These are phyloP conservation scores for Ophiobolus disseminans DNA, from an alignment of 2,329 filamentous ascomycete species.

Conservation along the genomic window DNA sequence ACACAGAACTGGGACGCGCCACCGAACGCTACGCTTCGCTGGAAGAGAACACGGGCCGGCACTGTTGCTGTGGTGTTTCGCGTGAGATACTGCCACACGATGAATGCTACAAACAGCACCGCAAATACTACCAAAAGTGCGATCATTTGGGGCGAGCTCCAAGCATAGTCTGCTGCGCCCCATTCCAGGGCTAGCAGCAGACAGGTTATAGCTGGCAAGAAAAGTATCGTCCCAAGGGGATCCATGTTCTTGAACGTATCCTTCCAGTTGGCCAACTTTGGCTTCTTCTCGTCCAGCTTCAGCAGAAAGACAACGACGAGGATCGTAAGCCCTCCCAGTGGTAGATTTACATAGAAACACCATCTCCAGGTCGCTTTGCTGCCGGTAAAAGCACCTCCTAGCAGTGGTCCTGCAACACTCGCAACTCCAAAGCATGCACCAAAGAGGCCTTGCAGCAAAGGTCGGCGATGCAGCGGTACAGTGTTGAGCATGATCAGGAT, in stretches of 20 bases:
- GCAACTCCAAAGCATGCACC: constrained; percentile 50
- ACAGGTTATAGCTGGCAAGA: constrained; percentile 55
- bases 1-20: constrained; percentile 52
- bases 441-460: constrained; percentile 50
- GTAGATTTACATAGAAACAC: constrained; percentile 61
- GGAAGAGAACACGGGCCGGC: constrained; percentile 51
- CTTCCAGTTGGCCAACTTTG: constrained; percentile 32
- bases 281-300: constrained; percentile 41
- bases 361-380: constrained; percentile 53
- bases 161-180: constrained; percentile 55
- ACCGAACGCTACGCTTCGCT: constrained; percentile 52
- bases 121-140: constrained; percentile 52
- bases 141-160: constrained; percentile 52
- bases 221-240: constrained; percentile 49
- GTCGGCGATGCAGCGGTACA: constrained; percentile 52
- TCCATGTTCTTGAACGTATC: constrained; percentile 52
- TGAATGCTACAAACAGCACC: constrained; percentile 49
- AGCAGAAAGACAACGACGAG: constrained; percentile 43
- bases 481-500: constrained; percentile 44
- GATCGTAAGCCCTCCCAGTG: constrained; percentile 55
- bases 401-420: constrained; percentile 52
- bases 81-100: constrained; percentile 47
- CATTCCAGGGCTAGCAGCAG: constrained; percentile 57
- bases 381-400: constrained; percentile 55
- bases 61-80: constrained; percentile 52